Evolutionary conservation across 2,329 filamentous ascomycete species (phyloP).

Genomic region (Penicillium occitanis): DNA sequence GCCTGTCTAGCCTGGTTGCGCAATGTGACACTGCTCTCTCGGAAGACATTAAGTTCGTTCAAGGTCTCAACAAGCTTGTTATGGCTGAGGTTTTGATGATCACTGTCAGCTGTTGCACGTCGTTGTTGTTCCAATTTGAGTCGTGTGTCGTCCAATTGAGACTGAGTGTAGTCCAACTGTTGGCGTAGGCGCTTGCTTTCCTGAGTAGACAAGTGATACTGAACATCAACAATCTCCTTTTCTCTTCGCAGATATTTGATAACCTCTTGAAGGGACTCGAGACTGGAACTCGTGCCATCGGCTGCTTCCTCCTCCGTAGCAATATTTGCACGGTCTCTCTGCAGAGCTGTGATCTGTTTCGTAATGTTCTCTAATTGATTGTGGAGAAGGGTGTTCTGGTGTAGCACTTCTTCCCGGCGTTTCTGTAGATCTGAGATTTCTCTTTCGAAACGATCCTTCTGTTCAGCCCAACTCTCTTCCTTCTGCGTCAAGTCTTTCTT

Average conservation of each 20-base stretch:
- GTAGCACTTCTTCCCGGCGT: slow-evolving; percentile 77
- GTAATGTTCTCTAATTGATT: slow-evolving; percentile 83
- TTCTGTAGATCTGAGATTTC: slow-evolving; percentile 77
- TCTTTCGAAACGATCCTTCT: slow-evolving; percentile 74
- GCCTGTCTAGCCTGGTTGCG: slow-evolving; percentile 81
- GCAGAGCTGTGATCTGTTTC: slow-evolving; percentile 73
- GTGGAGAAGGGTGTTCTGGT: slow-evolving; percentile 88
- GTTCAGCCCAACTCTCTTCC: slow-evolving; percentile 84
- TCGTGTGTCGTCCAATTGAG: slow-evolving; percentile 82
- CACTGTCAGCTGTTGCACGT: slow-evolving; percentile 69
- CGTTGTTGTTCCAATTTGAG: slow-evolving; percentile 91
- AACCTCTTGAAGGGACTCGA: slow-evolving; percentile 81
- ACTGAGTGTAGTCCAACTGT: slow-evolving; percentile 81
- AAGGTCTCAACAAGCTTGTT: slow-evolving; percentile 92
- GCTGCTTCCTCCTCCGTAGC: slow-evolving; percentile 54
- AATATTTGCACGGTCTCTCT: slow-evolving; percentile 66
- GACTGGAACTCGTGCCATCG: slow-evolving; percentile 54
- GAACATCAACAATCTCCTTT: slow-evolving; percentile 97
- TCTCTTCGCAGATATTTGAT: slow-evolving; percentile 89
- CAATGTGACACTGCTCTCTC: slow-evolving; percentile 89
- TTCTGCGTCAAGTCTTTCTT: slow-evolving; percentile 75
- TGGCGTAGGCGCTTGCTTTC: slow-evolving; percentile 87
- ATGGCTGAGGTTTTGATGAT: slow-evolving; percentile 73
- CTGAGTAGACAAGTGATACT: slow-evolving; percentile 83
- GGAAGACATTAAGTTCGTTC: slow-evolving; percentile 92